Base-by-base conservation (phyloP, 2,329 filamentous ascomycete species). In the Ceratocystis variospora region DNA sequence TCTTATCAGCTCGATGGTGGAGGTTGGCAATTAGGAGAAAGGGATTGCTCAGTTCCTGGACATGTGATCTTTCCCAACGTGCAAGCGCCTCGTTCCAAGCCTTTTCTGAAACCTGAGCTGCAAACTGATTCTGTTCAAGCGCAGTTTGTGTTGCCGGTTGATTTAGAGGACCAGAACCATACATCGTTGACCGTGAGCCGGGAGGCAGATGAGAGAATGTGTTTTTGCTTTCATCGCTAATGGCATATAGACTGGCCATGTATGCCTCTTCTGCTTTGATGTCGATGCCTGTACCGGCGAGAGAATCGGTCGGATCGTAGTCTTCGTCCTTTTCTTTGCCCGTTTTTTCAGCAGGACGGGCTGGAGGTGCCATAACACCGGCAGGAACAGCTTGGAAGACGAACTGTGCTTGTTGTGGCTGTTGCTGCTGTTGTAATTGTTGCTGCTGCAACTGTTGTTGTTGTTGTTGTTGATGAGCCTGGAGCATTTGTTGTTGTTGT, bases 281-380 rank as follows among this genome's bases (percentile, higher is more conserved):
- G 77, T 96, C 89, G 69, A 96, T 90, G 62, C 90, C 91, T 17
- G 90, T 93, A 19, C 88, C 89, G 19, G 87, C 87, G 65, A 96
- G 76, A 63, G 91, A 88, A 76, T 96, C 92, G 70, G 87, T 89
- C 59, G 92, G 82, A 71, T 96, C 90, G 71, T 92, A 85, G 67
- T 83, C 78, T 66, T 92, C 84, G 67, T 83, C 78, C 65, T 80
- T 79, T 65, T 81, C 80, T 70, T 85, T 90, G 12, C 82, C 80
- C 55, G 84, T 82, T 70, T 80, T 79, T 67, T 88, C 87, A 19
- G 79, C 79, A 67, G 79, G 84, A 71, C 82, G 84, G 71, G 81
- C 85, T 71, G 82, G 84, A 68, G 78, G 83, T 0, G 80, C 81
- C 82, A 83, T 86, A 59, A 73, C 71, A 66, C 75, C 78, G 8